Evolutionary conservation across 2,329 filamentous ascomycete species (phyloP).

Genomic region (Ophiostoma australiae): DNA sequence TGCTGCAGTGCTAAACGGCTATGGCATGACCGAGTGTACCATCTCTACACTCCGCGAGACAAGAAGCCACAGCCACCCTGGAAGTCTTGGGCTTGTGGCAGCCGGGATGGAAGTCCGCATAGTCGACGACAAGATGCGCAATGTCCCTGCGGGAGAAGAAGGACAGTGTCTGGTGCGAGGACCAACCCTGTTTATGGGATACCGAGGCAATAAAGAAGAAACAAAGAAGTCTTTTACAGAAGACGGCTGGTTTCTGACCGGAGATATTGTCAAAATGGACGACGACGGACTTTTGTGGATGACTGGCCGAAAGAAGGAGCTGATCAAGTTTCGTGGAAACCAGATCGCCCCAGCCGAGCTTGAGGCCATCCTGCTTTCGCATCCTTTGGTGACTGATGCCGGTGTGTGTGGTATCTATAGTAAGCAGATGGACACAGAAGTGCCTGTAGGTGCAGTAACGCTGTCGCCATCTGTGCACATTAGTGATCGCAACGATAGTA

Average conservation of each 20-base stretch:
- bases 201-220: not conserved
- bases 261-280: constrained; percentile 65
- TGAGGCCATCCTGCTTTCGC: not conserved
- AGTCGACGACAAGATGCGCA: not conserved
- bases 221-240: not conserved
- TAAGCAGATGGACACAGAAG: not conserved
- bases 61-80: not conserved
- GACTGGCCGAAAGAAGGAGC: constrained; percentile 68
- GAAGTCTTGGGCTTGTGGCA: not conserved
- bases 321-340: constrained; percentile 57
- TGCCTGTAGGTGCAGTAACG: not conserved
- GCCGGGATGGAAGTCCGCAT: not conserved
- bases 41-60: not conserved
- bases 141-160: not conserved
- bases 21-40: not conserved
- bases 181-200: not conserved
- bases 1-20: not conserved
- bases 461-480: not conserved
- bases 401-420: not conserved
- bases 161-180: not conserved
- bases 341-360: constrained; percentile 54
- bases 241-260: constrained; percentile 32
- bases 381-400: not conserved
- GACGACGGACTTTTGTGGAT: constrained; percentile 53
- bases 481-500: not conserved